These are phyloP conservation scores for Boletus pseudo-olivaceus DNA, from an alignment of 768 basidiomycete species.

Conservation along the genomic window DNA sequence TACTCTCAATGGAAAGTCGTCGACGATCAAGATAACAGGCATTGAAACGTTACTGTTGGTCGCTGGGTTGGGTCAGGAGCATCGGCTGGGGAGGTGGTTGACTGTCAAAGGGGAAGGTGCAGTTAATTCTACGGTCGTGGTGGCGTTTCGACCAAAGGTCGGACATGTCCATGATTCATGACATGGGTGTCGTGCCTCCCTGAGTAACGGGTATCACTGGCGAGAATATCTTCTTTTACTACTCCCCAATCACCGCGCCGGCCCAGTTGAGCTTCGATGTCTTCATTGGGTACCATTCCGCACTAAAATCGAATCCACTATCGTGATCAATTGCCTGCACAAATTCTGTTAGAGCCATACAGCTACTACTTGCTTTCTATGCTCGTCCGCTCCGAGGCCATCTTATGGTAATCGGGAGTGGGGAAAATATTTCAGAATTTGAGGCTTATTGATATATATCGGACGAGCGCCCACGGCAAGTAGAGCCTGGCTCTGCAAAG, in stretches of 20 bases:
- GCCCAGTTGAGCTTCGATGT: too few species aligned
- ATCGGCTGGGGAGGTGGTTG: constrained; percentile 87
- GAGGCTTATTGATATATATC: too few species aligned
- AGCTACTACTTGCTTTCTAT: background rate
- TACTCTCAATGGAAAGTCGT: constrained; percentile 3
- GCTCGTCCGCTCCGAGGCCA: too few species aligned
- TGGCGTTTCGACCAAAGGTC: constrained; percentile 44
- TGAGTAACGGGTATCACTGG: background rate
- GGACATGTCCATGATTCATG: constrained; percentile 1
- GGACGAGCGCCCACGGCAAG: too few species aligned
- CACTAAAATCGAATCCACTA: background rate
- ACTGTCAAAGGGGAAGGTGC: constrained; percentile 65
- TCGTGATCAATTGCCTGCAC: background rate
- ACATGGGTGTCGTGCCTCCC: background rate
- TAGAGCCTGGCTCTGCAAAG: too few species aligned
- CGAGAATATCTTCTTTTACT: background rate
- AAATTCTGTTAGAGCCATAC: background rate
- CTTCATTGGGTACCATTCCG: background rate
- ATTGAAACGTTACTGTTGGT: constrained; percentile 55
- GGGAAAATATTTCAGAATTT: too few species aligned
- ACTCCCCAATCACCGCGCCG: background rate
- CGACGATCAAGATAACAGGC: constrained; percentile 28
- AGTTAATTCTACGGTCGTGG: constrained; percentile 69
- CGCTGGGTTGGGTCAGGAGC: constrained; percentile 84
- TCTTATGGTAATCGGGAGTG: too few species aligned